Base-by-base conservation (phyloP, 192 early-diverging fungal genomes). In the Podila clonocystis region DNA sequence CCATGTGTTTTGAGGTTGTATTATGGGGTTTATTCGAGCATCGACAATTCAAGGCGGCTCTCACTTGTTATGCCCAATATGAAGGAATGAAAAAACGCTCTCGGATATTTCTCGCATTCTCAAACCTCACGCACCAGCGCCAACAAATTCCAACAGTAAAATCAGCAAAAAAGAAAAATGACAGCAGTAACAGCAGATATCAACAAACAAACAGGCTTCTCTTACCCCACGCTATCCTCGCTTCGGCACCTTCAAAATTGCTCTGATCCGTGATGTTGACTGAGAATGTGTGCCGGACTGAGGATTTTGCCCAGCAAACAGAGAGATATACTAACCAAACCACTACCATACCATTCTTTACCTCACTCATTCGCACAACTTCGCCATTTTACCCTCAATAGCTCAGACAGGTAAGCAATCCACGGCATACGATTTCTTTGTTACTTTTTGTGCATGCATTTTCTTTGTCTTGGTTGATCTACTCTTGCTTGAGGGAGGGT, bases 381-480 rank as follows among this genome's bases (percentile, higher is more conserved):
- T 12, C 8, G 41, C 7, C 41, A 45, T 6, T 36, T 45, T 15
- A 45, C 15, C 41, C 1, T 17, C 13, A 50, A 68, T 69, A 79
- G 76, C 76, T 60, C 76, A 79, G 70, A 79, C 76, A 79, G 76
- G 76, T 79, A 79, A 72, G 70, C 50, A 63, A 29, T 28, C 30
- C 74, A 76, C 68, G 50, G 31, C 3, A n/a, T 29, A 41, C 17
- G 9, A 33, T 24, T 63, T 38, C 52, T 22, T 52, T 9, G 20
- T 67, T 58, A 34, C 31, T 55, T 9, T 31, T 17, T 8, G 1
- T 58, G 50, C 30, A 57, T 38, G n/a, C 13, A 19, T 48, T 60
- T 58, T 58, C 26, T 34, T 29, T 59, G 31, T 8, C 9, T 48
- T 38, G 8, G 5, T 45, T 68, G 33, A 6, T 33, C 2, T 19